Evolutionary conservation across 1,284 basidiomycete genomes (phyloP), one percentile per base, ranked within the genome.

Genomic region (Pascua sp.): DNA sequence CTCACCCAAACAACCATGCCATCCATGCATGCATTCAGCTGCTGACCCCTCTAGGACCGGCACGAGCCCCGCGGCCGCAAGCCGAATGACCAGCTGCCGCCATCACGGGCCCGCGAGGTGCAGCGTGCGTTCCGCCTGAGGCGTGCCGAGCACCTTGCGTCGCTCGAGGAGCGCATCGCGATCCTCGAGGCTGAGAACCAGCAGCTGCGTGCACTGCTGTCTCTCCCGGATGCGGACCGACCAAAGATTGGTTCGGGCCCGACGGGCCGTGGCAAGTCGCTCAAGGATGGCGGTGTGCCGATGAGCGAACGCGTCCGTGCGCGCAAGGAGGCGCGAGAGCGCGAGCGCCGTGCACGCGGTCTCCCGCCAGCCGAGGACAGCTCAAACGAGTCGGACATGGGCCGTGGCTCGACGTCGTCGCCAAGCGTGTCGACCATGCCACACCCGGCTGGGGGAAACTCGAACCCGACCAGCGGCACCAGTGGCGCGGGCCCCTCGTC

Each of bases 81-180:
- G 75, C 84, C 90, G 74, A 93, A 94, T 79, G 89, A 93, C 78
- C 89, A 88, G 70, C 84, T 94, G 42, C 91, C 91, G 62, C 91
- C 91, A 40, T 93, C 93, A 70, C 86, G 91, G 61, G 91, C 92
- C 37, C 81, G 91, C 56, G 91, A 95, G 72, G 91, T 95, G 38
- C 91, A 96, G 76, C 81, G 91, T 64, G 91, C 91, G 4, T 96
- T 95, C 80, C 84, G 91, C 66, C 90, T 91, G 32, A 83, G 92
- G 63, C 85, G 91, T 67, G 90, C 90, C 60, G 90, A 91, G 60
- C 91, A 94, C 77, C 82, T 95, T 53, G 85, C 88, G 78, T 85
- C 87, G 51, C 80, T 94, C 56, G 91, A 94, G 77, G 79, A 87
- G 70, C 84, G 90, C 67, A 90, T 93, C 56, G 77, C 85, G 53